Evolutionary conservation across 2,329 filamentous ascomycete species (phyloP), one percentile per base, ranked within the genome.

Genomic region (Amphichorda felina): DNA sequence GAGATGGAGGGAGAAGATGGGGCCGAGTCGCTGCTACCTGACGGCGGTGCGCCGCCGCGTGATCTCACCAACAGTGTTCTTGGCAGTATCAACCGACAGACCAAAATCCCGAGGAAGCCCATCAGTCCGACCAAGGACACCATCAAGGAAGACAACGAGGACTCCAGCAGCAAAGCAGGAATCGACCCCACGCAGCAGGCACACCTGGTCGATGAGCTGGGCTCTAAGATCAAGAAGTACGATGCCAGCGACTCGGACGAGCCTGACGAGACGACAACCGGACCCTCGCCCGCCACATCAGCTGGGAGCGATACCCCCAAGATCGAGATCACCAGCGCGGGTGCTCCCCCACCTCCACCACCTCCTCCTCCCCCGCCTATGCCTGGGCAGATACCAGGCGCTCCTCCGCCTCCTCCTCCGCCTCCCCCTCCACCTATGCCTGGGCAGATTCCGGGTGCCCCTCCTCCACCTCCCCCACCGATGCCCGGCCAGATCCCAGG

Each of bases 1-100:
- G 80, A 88, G 59, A 98, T 98, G 91, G 91, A 96, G 42, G 67
- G 68, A 35, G 67, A 68, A 37, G 64, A 66, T 32, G 64, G 64
- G 40, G 50, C 13, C 15, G 38, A 41, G 24, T 61, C 42, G 61
- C 61, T 34, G 59, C 65, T 43, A 56, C 71, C 50, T 57, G 69
- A 53, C 46, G 71, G 58, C 4, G 50, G 56, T 19, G 65, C 70
- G 26, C 69, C 75, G 8, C 72, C 71, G 16, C 63, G 66, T 34
- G 74, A 82, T 44, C 72, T 88, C 46, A 76, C 75, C 41, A 77
- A 81, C 50, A 81, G 79, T 46, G 75, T 85, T 43, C 70, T 94
- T 33, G 82, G 82, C 36, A 81, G 74, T 43, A 79, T 85, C 43
- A 70, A 73, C 42, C 72, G 82, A 36, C 66, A 68, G 41, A 72